Base-by-base conservation (phyloP, 495 filamentous ascomycete genomes). In the Hypoxylon cercidicola region DNA sequence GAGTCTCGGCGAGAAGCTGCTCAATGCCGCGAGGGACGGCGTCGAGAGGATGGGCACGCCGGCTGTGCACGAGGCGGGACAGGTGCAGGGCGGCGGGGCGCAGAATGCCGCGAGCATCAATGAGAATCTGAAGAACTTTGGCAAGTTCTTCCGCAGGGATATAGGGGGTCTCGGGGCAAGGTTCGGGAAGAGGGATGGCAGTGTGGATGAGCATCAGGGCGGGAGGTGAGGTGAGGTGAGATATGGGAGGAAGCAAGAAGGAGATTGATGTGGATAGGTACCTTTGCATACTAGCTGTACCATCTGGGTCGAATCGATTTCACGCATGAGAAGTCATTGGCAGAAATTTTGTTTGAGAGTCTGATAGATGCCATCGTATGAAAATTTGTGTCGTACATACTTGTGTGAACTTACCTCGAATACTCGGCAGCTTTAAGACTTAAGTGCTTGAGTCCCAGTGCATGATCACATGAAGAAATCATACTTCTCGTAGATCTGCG, bases 61-160 rank as follows among this genome's bases (percentile, higher is more conserved):
- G 13, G 76, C 82, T 4, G 73, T 71, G 57, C 55, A 59, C 34
- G 74, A 73, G 70, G 73, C 72, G 62, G 65, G 21, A 73, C 73
- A 1, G 68, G 48, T 83, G 88, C 37, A 84, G 91, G 88, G 89
- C 10, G 87, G 82, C 11, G 84, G 87, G 7, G 74, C 72, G 56
- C 75, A 75, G 34, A 76, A 82, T 16, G 76, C 83, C 6, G 83
- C 80, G 3, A 90, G 89, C 39, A 81, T 97, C 54, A 94, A 96
- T 68, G 93, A 96, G 77, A 97, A 97, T 75, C 69, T 97, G 75
- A 92, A 90, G 82, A 96, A 90, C 75, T 90, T 99, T 73, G 95
- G 95, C 2, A 97, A 95, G 77, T 97, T 99, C 78, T 98, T 99
- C 79, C 86, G 89, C 48, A 77, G 94, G 53, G 95, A 99, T 79